Percentiles rank a stretch among this genome's conserved stretches.
Conservation (phyloP, 225 moss, liverwort and hornwort species). For the Marchantia polymorpha region DNA sequence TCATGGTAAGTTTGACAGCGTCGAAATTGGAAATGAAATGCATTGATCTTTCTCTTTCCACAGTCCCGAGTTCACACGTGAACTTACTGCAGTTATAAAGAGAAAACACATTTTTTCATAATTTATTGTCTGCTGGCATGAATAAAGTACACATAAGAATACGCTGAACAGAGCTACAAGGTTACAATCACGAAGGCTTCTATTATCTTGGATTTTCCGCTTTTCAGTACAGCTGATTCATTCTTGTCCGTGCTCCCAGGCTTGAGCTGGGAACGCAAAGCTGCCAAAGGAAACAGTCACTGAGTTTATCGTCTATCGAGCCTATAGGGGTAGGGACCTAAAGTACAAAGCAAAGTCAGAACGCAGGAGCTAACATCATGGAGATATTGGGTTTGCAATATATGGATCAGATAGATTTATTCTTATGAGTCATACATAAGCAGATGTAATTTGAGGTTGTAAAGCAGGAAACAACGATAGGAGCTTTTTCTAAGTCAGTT, state of each 20-base stretch:
- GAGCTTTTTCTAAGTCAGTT: too few relatives aligned
- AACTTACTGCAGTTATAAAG: neutral
- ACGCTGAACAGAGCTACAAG: neutral
- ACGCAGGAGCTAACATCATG: neutral
- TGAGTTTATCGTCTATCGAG: neutral
- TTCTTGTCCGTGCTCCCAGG: neutral
- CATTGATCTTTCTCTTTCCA: too few relatives aligned
- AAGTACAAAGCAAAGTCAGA: neutral
- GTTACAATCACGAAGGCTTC: neutral
- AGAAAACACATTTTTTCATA: neutral
- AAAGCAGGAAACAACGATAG: too few relatives aligned
- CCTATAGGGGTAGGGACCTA: neutral
- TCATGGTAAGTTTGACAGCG: neutral
- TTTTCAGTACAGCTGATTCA: neutral
- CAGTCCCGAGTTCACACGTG: neutral
- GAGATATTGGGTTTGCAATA: neutral
- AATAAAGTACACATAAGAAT: too few relatives aligned
- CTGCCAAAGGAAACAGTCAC: neutral
- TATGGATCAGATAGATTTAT: neutral
- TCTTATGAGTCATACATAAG: too few relatives aligned
- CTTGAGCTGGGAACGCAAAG: neutral
- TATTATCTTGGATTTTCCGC: neutral
- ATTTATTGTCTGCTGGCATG: neutral
- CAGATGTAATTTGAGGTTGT: too few relatives aligned
- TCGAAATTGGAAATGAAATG: too few relatives aligned